phyloP scores from a whole-genome alignment of 2,329 filamentous ascomycete species.

The Spiromastix sp. region DNA sequence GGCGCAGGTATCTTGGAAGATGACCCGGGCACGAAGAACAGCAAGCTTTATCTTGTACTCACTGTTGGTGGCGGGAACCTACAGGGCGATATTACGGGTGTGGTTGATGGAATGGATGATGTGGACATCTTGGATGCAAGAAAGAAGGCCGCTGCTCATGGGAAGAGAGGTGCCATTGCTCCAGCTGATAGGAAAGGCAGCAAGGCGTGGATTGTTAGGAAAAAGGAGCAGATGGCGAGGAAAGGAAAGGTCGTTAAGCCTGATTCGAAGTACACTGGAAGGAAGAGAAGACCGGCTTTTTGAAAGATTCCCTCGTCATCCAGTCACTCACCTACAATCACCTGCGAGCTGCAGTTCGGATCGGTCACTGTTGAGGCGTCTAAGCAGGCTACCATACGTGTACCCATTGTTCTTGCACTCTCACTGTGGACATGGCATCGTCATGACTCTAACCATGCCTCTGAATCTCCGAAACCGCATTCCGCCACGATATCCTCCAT shows the following conservation, averaged over 20 bases:
- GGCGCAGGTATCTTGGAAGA: constrained; percentile 92
- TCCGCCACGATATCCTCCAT: too few relatives aligned
- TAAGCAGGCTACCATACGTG: too few relatives aligned
- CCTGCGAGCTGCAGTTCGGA: too few relatives aligned
- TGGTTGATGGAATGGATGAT: constrained; percentile 78
- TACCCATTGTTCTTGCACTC: too few relatives aligned
- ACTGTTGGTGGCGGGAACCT: constrained; percentile 68
- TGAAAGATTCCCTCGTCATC: constrained; percentile 29
- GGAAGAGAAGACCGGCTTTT: constrained; percentile 72
- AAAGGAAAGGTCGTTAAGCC: constrained; percentile 93
- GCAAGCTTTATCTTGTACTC: constrained; percentile 90
- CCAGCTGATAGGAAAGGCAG: constrained; percentile 38
- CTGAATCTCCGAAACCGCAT: too few relatives aligned
- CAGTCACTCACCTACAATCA: background rate
- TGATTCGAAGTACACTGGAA: constrained; percentile 85
- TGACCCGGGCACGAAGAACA: constrained; percentile 90
- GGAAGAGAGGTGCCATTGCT: constrained; percentile 40
- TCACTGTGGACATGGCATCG: too few relatives aligned
- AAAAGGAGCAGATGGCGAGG: constrained; percentile 84
- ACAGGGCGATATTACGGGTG: constrained; percentile 69
- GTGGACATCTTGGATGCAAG: constrained; percentile 70
- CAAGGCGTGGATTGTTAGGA: constrained; percentile 43
- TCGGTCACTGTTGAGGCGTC: too few relatives aligned
- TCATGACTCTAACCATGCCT: too few relatives aligned
- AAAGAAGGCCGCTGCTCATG: constrained; percentile 39